Evolutionary conservation across 805 yeast species (phyloP).

Genomic region (Zygoascus biomembranicola): DNA sequence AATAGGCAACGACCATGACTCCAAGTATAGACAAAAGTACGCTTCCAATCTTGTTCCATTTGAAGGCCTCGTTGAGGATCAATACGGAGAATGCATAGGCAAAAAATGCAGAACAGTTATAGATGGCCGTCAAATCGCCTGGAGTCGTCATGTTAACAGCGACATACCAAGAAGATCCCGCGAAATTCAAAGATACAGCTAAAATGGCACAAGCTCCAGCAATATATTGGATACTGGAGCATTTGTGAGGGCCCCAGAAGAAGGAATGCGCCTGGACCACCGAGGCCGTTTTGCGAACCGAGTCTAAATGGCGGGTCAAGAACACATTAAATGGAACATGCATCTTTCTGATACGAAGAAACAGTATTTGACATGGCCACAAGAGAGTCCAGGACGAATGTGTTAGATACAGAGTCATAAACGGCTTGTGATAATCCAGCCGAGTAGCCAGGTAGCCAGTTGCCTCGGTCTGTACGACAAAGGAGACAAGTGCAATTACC

Average conservation of each 20-base stretch:
- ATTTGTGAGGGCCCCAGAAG: conserved; percentile 20
- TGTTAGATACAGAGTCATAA: conserved; percentile 50
- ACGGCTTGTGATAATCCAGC: conserved; percentile 52
- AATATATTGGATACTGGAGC: conserved; percentile 38
- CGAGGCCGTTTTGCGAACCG: conserved; percentile 19
- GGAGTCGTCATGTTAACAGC: conserved; percentile 77
- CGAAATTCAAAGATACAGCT: conserved; percentile 54
- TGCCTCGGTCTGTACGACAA: conserved; percentile 74
- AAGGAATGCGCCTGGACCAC: conserved; percentile 14
- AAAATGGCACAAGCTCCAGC: conserved; percentile 36
- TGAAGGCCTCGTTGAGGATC: conserved; percentile 55
- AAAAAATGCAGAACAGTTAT: conserved; percentile 83
- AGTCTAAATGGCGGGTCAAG: conserved; percentile 13
- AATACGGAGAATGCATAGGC: conserved; percentile 81
- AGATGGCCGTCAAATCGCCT: conserved; percentile 81
- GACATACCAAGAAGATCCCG: conserved; percentile 80
- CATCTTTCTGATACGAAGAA: conserved; percentile 42
- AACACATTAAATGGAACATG: conserved; percentile 18
- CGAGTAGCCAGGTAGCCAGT: conserved; percentile 58
- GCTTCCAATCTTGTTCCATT: conserved; percentile 53
- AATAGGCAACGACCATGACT: conserved; percentile 70
- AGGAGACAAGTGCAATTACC: conserved; percentile 43
- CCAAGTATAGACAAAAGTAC: conserved; percentile 68
- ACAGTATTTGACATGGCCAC: conserved; percentile 59
- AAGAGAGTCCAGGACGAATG: conserved; percentile 72